Evolutionary conservation across 2,329 filamentous ascomycete genomes (phyloP).

Genomic region (Fusarium compactum): DNA sequence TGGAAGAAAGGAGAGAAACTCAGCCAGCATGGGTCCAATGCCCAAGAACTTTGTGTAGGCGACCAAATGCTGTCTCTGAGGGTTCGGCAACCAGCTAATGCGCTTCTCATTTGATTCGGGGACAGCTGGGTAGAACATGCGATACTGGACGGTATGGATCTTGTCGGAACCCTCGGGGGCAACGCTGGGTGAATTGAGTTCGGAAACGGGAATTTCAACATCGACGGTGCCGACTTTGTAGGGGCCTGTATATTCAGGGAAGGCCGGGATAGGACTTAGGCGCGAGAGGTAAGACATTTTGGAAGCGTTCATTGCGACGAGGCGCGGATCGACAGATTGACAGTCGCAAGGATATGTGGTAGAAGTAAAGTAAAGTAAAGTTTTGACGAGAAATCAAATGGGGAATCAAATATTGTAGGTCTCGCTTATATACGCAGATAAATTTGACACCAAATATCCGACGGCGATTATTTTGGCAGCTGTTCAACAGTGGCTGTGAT

Average conservation of each 20-base stretch:
- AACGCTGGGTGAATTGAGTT: constrained; percentile 66
- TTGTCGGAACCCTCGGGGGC: constrained; percentile 65
- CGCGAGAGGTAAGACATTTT: constrained; percentile 64
- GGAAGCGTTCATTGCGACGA: constrained; percentile 41
- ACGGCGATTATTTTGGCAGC: neutral
- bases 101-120: constrained; percentile 65
- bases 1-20: constrained; percentile 73
- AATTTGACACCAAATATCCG: neutral
- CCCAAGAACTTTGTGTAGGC: constrained; percentile 84
- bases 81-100: constrained; percentile 82
- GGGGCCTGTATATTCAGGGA: constrained; percentile 79
- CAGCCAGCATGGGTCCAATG: constrained; percentile 67
- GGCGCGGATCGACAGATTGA: neutral
- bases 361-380: neutral
- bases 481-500: neutral
- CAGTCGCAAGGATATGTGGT: neutral
- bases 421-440: neutral
- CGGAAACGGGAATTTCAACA: constrained; percentile 78
- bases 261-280: constrained; percentile 76
- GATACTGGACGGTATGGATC: constrained; percentile 81
- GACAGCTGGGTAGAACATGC: constrained; percentile 82
- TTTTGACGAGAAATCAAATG: too few relatives aligned
- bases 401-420: too few relatives aligned
- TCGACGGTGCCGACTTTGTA: constrained; percentile 79
- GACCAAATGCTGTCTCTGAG: constrained; percentile 78